Percentiles rank a stretch among this genome's conserved stretches.
These are phyloP conservation scores for Nigrograna mackinnonii DNA, from an alignment of 2,329 filamentous ascomycete genomes.

Conservation along the genomic window DNA sequence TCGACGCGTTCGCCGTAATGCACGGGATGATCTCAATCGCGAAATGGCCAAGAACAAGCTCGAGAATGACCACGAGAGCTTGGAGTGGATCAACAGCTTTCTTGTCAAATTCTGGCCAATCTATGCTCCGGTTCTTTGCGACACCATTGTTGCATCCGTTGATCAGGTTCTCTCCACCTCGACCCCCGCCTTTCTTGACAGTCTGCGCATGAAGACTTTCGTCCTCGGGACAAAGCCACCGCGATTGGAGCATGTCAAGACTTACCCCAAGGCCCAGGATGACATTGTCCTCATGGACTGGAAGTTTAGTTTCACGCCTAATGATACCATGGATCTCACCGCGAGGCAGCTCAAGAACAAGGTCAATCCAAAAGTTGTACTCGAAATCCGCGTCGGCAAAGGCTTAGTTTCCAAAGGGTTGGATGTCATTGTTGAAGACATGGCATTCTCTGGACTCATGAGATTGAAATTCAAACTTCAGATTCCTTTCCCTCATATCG, in stretches of 20 bases:
- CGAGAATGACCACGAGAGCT: conserved; percentile 86
- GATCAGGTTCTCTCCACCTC: conserved; percentile 94
- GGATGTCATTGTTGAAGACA: conserved; percentile 97
- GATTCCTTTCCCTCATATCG: conserved; percentile 92
- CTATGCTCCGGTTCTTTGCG: conserved; percentile 89
- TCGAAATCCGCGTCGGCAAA: conserved; percentile 94
- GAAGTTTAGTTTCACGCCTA: conserved; percentile 99
- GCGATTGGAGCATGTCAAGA: conserved; percentile 96
- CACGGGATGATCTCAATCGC: conserved; percentile 88
- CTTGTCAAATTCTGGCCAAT: conserved; percentile 99
- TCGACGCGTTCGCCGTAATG: conserved; percentile 90
- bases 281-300: conserved; percentile 98
- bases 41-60: conserved; percentile 85
- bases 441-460: conserved; percentile 95
- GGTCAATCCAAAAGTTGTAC: conserved; percentile 93
- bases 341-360: conserved; percentile 89
- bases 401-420: conserved; percentile 96
- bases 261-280: conserved; percentile 92
- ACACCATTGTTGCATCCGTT: conserved; percentile 90
- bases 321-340: conserved; percentile 91
- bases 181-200: conserved; percentile 91
- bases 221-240: conserved; percentile 94
- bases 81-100: conserved; percentile 99
- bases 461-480: conserved; percentile 97
- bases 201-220: conserved; percentile 90